Base-by-base conservation (phyloP, 2,329 filamentous ascomycete species). In the Verticillium nubilum region DNA sequence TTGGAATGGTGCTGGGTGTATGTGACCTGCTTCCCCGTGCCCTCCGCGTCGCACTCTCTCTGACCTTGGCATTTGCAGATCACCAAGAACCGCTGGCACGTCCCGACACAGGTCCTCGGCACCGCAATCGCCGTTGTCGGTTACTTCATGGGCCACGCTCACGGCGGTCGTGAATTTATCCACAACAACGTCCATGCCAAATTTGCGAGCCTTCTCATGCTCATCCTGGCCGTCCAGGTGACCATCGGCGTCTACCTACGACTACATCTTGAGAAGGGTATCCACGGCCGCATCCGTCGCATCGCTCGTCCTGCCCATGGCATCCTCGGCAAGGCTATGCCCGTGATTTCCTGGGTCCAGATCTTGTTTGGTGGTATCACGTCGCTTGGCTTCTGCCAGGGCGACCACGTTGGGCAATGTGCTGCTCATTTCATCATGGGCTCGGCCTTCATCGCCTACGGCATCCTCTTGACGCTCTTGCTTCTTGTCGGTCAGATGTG, bases 341-440 rank as follows among this genome's bases (percentile, higher is more conserved):
- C 95, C 1, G 76, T 98, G 2, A 81, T 92, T 1, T 85, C 89
- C 27, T 99, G 95, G 95, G 82, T 88, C 5, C 95, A 99, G 78
- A 96, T 99, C 87, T 72, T 99, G 6, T 97, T 99, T 73, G 95
- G 95, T 56, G 95, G 92, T 42, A 97, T 99, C 69, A 94, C 94
- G 0, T 83, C 90, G 4, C 80, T 97, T 59, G 95, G 95, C 25
- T 98, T 97, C 79, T 99, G 95, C 73, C 90, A 92, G 65, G 92
- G 83, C 58, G 93, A 98, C 60, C 94, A 99, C 70, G 73, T 92
- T 1, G 94, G 93, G 31, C 95, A 99, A 74, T 99, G 95, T 74
- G 77, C 91, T 50, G 95, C 95, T 1, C 95, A 99, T 74, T 99
- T 98, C 74, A 99, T 98, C 74, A 99, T 99, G 95, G 95, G 95